Base-by-base conservation (phyloP, 73 alveolate species). In the Paramecium bursaria region DNA sequence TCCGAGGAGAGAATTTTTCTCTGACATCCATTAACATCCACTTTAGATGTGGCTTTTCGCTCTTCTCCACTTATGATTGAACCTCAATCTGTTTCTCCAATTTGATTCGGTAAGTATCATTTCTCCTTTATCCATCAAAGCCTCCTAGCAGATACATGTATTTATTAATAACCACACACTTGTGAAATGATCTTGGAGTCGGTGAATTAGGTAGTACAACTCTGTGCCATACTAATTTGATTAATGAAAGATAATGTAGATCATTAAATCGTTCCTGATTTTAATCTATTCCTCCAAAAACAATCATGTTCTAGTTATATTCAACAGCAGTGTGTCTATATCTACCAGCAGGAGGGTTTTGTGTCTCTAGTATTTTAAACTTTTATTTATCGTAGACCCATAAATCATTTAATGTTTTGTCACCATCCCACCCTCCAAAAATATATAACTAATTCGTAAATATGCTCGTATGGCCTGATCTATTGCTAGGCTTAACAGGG, bases 391-490 rank as follows among this genome's bases (percentile, higher is more conserved):
- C 87, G 77, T 26, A 94, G 15, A 88, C 86, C 75, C 92, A 55
- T 22, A 95, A 82, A 77, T 95, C 99, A 75, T 90, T 90, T 15
- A 95, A 87, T 47, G 97, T 94, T 14, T 47, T 46, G 55, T 80
- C 85, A 21, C 99, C 99, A 86, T 95, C 94, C 99, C 99, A 95
- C 7, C 99, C 99, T 23, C 99, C 99, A 73, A 95, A 95, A 52
- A 95, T 79, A 74, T 91, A 94, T 91, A 95, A 74, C 27, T 77
- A 75, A 49, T 92, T 85, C n/a, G n/a, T 50, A 87, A 86, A 55
- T 85, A 91, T 27, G 87, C 88, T 96, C 39, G 98, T 85, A 61
- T 95, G 99, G 26, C 99, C 98, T 57, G 90, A 94, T 46, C 98
- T 47, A 0, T 91, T 88, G 9, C 92, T 74, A 2, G 97, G 94